A percentile compares a stretch with the other conserved stretches of the same genome.
Evolutionary conservation across 192 early-diverging fungal species (phyloP).

Genomic region (Haplosporangium gracile): DNA sequence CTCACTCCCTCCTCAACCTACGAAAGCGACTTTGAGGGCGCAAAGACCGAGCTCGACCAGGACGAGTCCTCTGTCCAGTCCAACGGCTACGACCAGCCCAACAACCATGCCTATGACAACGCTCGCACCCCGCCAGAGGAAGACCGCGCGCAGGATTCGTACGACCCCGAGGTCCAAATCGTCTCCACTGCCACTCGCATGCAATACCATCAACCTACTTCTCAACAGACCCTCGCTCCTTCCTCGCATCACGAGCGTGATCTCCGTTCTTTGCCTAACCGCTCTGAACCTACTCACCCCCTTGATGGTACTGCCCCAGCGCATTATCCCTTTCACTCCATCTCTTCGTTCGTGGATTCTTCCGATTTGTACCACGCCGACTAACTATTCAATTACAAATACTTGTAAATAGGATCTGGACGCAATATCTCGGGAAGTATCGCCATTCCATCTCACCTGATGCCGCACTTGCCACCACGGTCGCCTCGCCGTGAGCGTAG

Average conservation of each 20-base stretch:
- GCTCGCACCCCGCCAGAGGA: background rate
- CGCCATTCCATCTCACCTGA: slow-evolving; percentile 36
- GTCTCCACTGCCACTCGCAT: background rate
- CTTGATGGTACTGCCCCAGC: slow-evolving; percentile 17
- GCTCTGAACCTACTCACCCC: slow-evolving; percentile 6
- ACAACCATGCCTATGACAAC: background rate
- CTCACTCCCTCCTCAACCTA: slow-evolving; percentile 35
- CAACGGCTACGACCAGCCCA: slow-evolving; percentile 14
- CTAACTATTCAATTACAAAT: too few relatives aligned
- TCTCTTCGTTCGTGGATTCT: too few relatives aligned
- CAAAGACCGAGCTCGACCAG: slow-evolving; percentile 17
- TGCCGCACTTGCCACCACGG: slow-evolving; percentile 44
- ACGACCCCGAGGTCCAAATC: slow-evolving; percentile 21
- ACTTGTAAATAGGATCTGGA: background rate
- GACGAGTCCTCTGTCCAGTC: background rate
- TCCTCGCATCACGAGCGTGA: slow-evolving; percentile 14
- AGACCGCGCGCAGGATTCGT: background rate
- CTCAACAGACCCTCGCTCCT: background rate
- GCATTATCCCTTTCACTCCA: too few relatives aligned
- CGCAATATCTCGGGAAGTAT: slow-evolving; percentile 45
- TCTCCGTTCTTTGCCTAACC: background rate
- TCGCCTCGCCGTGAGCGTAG: slow-evolving; percentile 46
- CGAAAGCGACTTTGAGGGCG: slow-evolving; percentile 22
- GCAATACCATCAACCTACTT: slow-evolving; percentile 15
- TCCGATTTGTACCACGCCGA: too few relatives aligned